Evolutionary conservation across 495 filamentous ascomycete genomes (phyloP).

Genomic region (Penicillium salamii): DNA sequence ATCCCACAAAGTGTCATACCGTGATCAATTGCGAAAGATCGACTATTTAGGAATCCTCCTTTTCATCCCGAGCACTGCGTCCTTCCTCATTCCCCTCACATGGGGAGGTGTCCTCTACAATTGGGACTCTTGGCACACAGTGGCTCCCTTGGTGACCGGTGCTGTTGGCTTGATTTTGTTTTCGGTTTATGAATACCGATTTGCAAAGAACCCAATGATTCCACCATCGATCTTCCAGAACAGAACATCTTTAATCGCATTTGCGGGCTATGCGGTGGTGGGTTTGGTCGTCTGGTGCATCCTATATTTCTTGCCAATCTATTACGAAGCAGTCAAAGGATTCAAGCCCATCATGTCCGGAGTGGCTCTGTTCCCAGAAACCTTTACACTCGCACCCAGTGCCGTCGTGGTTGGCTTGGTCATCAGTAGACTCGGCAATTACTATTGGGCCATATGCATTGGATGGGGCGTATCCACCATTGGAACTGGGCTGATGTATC

Average conservation of each 20-base stretch:
- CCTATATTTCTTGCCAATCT: conserved; percentile 46
- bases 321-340: conserved; percentile 49
- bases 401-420: conserved; percentile 29
- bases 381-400: conserved; percentile 44
- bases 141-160: conserved; percentile 57
- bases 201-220: conserved; percentile 43
- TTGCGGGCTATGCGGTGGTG: conserved; percentile 32
- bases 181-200: conserved; percentile 40
- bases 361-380: conserved; percentile 41
- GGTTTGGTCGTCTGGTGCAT: conserved; percentile 44
- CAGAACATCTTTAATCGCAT: conserved; percentile 38
- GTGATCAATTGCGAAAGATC: conserved; percentile 29
- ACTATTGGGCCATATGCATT: conserved; percentile 38
- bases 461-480: conserved; percentile 45
- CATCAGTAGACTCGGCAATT: conserved; percentile 31
- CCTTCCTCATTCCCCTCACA: conserved; percentile 43
- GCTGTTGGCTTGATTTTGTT: conserved; percentile 38
- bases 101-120: conserved; percentile 46
- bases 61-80: conserved; percentile 44
- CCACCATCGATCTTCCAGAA: conserved; percentile 42
- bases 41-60: conserved; percentile 56
- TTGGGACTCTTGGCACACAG: conserved; percentile 45
- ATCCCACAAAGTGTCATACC: too few relatives aligned
- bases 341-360: conserved; percentile 40
- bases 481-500: conserved; percentile 33